phyloP scores from a whole-genome alignment of 2,329 filamentous ascomycete species.

The Diaporthe sp. region DNA sequence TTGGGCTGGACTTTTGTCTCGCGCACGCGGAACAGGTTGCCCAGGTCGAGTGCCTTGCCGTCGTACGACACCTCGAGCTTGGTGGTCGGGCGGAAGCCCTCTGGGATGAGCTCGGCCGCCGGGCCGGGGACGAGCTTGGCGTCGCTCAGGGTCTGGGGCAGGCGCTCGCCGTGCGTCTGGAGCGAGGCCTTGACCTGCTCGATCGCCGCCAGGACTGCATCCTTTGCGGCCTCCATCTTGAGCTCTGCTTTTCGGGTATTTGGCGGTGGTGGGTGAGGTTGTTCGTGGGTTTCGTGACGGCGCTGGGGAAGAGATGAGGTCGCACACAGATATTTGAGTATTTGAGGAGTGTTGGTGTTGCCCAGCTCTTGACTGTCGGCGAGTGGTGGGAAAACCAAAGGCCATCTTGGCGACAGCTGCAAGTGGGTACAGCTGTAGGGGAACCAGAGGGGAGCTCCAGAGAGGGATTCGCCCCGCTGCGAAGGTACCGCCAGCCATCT shows the following conservation, averaged over 20 bases:
- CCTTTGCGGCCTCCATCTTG: slow-evolving; percentile 29
- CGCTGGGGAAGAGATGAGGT: neutral
- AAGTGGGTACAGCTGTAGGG: neutral
- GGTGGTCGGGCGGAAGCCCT: slow-evolving; percentile 57
- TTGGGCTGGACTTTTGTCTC: slow-evolving; percentile 55
- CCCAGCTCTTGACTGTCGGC: neutral
- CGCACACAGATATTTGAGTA: slow-evolving; percentile 13
- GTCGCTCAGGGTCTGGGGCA: slow-evolving; percentile 47
- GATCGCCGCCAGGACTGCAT: neutral
- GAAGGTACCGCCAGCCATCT: slow-evolving; percentile 1
- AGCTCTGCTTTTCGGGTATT: neutral
- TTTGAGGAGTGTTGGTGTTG: slow-evolving; percentile 14
- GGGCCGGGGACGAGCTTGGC: slow-evolving; percentile 57
- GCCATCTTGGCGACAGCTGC: slow-evolving; percentile 11
- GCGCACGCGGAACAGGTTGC: slow-evolving; percentile 51
- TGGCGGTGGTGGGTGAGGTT: neutral
- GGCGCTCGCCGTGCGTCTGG: slow-evolving; percentile 29
- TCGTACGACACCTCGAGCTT: slow-evolving; percentile 52
- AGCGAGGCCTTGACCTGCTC: slow-evolving; percentile 29
- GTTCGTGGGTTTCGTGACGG: neutral
- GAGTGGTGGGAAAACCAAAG: slow-evolving; percentile 30
- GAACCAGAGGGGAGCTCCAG: neutral
- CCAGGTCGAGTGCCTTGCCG: slow-evolving; percentile 46
- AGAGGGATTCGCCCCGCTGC: neutral
- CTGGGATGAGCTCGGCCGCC: slow-evolving; percentile 56